Evolutionary conservation across 768 basidiomycete genomes (phyloP).

Genomic region (Leucosporidium yakuticum): DNA sequence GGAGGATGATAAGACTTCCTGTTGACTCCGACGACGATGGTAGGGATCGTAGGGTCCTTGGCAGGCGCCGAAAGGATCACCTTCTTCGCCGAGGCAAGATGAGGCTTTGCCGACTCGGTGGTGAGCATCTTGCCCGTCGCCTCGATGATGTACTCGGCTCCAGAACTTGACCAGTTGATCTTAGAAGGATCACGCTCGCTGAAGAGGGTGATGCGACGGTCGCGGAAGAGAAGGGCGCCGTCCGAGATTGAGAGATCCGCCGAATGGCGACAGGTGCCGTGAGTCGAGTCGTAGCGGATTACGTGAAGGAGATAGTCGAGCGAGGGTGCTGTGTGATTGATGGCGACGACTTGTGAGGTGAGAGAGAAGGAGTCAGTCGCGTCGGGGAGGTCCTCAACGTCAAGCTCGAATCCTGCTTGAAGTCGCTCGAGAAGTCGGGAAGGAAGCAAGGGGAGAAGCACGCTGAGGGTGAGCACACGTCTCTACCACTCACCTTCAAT

Average conservation of each 20-base stretch:
- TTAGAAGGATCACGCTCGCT: slow-evolving; percentile 40
- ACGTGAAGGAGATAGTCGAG: slow-evolving; percentile 42
- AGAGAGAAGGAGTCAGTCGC: too few relatives aligned
- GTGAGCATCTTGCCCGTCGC: slow-evolving; percentile 43
- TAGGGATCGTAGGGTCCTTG: slow-evolving; percentile 26
- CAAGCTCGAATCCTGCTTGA: too few relatives aligned
- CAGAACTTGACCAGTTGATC: slow-evolving; percentile 40
- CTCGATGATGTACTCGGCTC: too few relatives aligned
- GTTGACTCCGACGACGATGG: slow-evolving; percentile 45
- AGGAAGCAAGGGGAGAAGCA: too few relatives aligned
- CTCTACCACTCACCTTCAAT: too few relatives aligned
- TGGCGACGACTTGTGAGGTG: slow-evolving; percentile 44
- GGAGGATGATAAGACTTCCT: slow-evolving; percentile 34
- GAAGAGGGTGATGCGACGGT: slow-evolving; percentile 35
- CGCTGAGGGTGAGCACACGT: too few relatives aligned
- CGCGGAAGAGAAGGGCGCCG: slow-evolving; percentile 13
- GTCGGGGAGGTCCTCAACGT: too few relatives aligned
- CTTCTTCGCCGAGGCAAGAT: slow-evolving; percentile 40
- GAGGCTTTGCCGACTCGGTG: slow-evolving; percentile 37
- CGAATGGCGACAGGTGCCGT: slow-evolving; percentile 38
- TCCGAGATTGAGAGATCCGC: slow-evolving; percentile 34
- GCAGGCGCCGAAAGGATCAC: slow-evolving; percentile 44
- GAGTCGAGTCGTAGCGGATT: slow-evolving; percentile 44
- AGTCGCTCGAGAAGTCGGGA: too few relatives aligned
- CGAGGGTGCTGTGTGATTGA: slow-evolving; percentile 45